phyloP scores from a whole-genome alignment of 257 asterid genomes.

The Lycium ferocissimum region DNA sequence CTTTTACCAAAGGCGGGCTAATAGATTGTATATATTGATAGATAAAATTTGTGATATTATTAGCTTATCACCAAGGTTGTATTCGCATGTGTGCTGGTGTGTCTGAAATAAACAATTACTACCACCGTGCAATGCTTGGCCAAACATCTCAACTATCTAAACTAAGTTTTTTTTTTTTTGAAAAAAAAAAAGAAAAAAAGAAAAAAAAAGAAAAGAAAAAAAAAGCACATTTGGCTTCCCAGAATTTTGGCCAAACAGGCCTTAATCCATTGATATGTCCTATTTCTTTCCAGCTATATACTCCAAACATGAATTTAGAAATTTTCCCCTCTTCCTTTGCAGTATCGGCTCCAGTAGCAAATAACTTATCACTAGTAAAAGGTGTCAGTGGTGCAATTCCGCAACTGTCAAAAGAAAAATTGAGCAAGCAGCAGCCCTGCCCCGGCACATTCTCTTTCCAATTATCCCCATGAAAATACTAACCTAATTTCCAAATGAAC shows the following conservation, averaged over 20 bases:
- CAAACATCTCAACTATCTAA: no score
- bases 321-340: background rate
- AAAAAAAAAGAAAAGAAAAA: no score
- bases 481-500: background rate
- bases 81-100: background rate
- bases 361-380: background rate
- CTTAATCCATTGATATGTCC: background rate
- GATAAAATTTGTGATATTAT: background rate
- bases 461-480: background rate
- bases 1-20: background rate
- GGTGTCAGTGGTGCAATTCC: background rate
- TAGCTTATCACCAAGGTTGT: constrained; percentile 7
- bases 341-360: background rate
- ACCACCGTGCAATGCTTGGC: background rate
- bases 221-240: no score
- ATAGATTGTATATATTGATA: background rate
- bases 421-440: constrained; percentile 2
- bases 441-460: background rate
- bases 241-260: background rate
- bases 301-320: background rate
- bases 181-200: no score
- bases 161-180: no score
- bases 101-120: background rate
- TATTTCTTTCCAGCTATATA: constrained; percentile 22
- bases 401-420: constrained; percentile 8